These are phyloP conservation scores for Sclerotinia borealis DNA, from an alignment of 2,329 filamentous ascomycete genomes.

Conservation along the genomic window DNA sequence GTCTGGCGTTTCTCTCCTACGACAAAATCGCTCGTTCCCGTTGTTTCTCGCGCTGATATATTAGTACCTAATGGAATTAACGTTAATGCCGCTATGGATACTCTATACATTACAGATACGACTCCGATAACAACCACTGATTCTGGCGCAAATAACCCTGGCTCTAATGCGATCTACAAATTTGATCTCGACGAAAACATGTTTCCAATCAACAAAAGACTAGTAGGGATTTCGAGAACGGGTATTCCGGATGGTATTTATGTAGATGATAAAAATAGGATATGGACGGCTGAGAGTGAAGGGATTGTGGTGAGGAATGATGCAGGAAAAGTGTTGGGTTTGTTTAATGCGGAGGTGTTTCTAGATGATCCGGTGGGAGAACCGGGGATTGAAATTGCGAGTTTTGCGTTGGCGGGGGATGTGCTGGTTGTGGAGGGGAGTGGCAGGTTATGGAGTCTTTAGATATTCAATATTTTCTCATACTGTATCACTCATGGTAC, in stretches of 20 bases:
- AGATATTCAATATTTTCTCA: too few species aligned
- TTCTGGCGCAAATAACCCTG: background rate
- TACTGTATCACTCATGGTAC: too few species aligned
- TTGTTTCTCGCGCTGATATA: background rate
- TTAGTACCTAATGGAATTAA: background rate
- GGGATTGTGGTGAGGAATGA: background rate
- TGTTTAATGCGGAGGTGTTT: background rate
- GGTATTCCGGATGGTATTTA: conserved; percentile 6
- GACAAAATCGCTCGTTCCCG: background rate
- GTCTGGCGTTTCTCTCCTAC: conserved; percentile 7
- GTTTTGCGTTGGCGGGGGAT: conserved; percentile 7
- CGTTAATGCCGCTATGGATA: background rate
- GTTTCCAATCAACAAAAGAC: background rate
- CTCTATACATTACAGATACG: conserved; percentile 1
- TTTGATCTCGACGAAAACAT: background rate
- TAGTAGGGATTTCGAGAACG: background rate
- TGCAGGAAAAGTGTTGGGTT: background rate
- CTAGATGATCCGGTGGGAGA: background rate
- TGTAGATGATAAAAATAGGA: conserved; percentile 1
- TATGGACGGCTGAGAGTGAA: conserved; percentile 8
- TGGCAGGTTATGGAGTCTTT: background rate
- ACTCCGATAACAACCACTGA: background rate
- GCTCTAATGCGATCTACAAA: background rate
- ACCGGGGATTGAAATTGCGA: background rate
- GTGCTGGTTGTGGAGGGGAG: background rate